Conservation (phyloP, 1,284 basidiomycete genomes). For the Marasmius oreades region DNA sequence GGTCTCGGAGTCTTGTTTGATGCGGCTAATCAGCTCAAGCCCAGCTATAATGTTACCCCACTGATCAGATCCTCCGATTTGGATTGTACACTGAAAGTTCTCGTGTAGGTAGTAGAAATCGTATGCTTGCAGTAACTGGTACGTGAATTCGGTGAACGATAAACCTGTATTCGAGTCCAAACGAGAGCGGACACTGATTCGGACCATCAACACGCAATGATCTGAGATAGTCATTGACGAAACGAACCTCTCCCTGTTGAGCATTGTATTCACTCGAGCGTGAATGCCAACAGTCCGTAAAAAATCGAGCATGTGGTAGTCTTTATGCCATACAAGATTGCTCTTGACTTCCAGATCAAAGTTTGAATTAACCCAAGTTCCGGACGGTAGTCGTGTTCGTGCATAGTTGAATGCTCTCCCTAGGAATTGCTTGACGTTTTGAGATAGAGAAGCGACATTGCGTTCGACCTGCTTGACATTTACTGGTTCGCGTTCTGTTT, state of each 20-base stretch:
- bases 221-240: slow-evolving; percentile 1
- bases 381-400: slow-evolving; percentile 26
- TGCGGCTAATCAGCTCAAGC: slow-evolving; percentile 79
- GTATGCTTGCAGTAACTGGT: slow-evolving; percentile 95
- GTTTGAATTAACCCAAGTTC: slow-evolving; percentile 14
- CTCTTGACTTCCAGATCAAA: slow-evolving; percentile 58
- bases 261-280: slow-evolving; percentile 86
- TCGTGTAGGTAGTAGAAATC: slow-evolving; percentile 86
- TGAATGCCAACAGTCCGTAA: slow-evolving; percentile 79
- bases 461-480: slow-evolving; percentile 53
- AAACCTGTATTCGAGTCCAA: slow-evolving; percentile 78
- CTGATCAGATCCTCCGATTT: slow-evolving; percentile 96
- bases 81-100: slow-evolving; percentile 72
- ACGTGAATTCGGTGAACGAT: slow-evolving; percentile 96
- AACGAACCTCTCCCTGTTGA: slow-evolving; percentile 83
- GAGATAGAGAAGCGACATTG: slow-evolving; percentile 70
- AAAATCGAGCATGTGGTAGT: slow-evolving; percentile 81
- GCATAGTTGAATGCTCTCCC: slow-evolving; percentile 63
- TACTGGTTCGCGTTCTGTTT: slow-evolving; percentile 77
- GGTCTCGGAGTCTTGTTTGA: slow-evolving; percentile 26
- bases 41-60: slow-evolving; percentile 98
- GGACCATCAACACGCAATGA: slow-evolving; percentile 1
- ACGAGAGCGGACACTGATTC: slow-evolving; percentile 77
- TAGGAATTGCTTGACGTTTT: slow-evolving; percentile 75
- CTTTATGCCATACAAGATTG: slow-evolving; percentile 83